Conservation (phyloP, 345 rosid genomes). For the Salix udensis region DNA sequence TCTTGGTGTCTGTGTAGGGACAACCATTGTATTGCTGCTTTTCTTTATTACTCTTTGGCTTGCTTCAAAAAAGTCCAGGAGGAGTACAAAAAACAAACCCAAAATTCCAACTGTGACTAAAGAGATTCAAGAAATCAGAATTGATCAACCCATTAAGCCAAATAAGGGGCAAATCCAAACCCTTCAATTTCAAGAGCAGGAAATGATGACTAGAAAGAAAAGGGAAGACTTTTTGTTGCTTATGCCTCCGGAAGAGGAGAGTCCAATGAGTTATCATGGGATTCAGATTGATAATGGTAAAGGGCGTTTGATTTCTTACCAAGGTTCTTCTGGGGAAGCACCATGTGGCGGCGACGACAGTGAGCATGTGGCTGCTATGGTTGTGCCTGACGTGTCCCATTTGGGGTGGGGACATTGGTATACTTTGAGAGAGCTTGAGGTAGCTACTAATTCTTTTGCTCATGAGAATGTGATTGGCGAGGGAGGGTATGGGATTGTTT, state of each 20-base stretch:
- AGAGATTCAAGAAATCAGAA: slow-evolving; percentile 68
- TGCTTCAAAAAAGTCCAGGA: slow-evolving; percentile 55
- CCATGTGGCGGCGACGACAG: slow-evolving; percentile 29
- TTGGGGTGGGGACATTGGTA: slow-evolving; percentile 62
- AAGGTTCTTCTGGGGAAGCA: slow-evolving; percentile 25
- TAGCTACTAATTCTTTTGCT: slow-evolving; percentile 62
- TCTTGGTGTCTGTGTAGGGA: slow-evolving; percentile 69
- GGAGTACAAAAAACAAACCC: slow-evolving; percentile 23
- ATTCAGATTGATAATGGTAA: slow-evolving; percentile 54
- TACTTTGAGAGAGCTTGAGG: slow-evolving; percentile 79
- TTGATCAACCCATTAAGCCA: slow-evolving; percentile 16
- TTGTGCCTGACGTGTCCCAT: slow-evolving; percentile 49
- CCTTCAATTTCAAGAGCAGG: slow-evolving; percentile 27
- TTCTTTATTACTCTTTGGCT: slow-evolving; percentile 77
- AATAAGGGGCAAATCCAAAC: slow-evolving; percentile 22
- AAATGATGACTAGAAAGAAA: slow-evolving; percentile 32
- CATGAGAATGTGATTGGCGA: slow-evolving; percentile 82
- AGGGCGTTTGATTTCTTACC: slow-evolving; percentile 51
- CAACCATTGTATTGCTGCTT: slow-evolving; percentile 71
- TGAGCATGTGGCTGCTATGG: slow-evolving; percentile 32
- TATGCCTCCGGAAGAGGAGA: slow-evolving; percentile 44
- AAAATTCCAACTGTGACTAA: slow-evolving; percentile 59
- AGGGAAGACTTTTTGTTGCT: slow-evolving; percentile 30
- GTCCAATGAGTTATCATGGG: slow-evolving; percentile 38
- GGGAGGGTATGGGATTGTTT: slow-evolving; percentile 96